Conservation (phyloP, 345 rosid genomes). For the Zanthoxylum bungeanum region DNA sequence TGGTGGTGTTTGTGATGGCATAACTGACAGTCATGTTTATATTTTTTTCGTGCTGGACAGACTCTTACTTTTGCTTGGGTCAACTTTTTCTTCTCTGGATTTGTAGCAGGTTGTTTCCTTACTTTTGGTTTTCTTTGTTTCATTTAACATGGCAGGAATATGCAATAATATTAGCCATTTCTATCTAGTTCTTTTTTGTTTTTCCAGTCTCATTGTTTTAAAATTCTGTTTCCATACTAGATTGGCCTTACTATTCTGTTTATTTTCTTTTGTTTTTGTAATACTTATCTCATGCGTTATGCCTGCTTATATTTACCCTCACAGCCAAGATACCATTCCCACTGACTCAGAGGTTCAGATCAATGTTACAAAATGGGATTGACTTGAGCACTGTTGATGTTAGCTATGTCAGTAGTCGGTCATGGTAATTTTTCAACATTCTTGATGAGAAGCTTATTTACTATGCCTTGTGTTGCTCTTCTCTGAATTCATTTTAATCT, state of each 20-base stretch:
- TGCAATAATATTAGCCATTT: neutral
- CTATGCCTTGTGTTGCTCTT: neutral
- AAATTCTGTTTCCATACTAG: neutral
- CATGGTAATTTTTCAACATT: slow-evolving; percentile 58
- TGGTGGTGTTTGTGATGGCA: neutral
- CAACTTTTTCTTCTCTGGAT: slow-evolving; percentile 99
- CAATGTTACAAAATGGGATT: slow-evolving; percentile 99
- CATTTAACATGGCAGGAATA: neutral
- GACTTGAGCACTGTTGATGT: slow-evolving; percentile 99
- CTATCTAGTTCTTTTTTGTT: neutral
- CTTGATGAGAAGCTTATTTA: neutral
- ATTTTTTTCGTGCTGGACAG: slow-evolving; percentile 42
- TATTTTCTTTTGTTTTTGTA: neutral
- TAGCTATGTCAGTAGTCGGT: slow-evolving; percentile 98
- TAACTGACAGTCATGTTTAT: slow-evolving; percentile 17
- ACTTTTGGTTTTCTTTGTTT: neutral
- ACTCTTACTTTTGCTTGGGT: slow-evolving; percentile 99
- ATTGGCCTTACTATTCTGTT: neutral
- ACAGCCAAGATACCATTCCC: slow-evolving; percentile 98
- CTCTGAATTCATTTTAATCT: slow-evolving; percentile 1
- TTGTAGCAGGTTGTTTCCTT: slow-evolving; percentile 76
- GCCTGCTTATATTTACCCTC: slow-evolving; percentile 13
- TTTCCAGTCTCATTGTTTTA: neutral
- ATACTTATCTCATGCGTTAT: slow-evolving; percentile 3
- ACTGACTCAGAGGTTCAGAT: slow-evolving; percentile 92